Conservation (phyloP, 768 basidiomycete genomes). For the Pleurotus ostreatus region DNA sequence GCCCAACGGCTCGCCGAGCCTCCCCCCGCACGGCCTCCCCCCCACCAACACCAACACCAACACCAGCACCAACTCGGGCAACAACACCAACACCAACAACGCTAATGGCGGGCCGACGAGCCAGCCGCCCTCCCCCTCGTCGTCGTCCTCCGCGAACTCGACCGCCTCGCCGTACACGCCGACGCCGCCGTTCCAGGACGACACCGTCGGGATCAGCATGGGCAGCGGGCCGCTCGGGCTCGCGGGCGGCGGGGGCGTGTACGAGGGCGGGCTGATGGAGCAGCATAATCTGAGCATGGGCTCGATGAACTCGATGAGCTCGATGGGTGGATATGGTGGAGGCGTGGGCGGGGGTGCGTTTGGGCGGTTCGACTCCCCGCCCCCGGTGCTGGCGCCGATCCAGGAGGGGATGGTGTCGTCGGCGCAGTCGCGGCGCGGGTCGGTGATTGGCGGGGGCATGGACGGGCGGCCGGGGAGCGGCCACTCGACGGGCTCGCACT, state of each 20-base stretch:
- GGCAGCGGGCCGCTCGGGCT: too few relatives aligned
- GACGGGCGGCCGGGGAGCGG: slow-evolving; percentile 4
- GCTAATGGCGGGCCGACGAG: too few relatives aligned
- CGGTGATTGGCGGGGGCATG: slow-evolving; percentile 2
- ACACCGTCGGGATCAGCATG: too few relatives aligned
- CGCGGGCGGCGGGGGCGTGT: too few relatives aligned
- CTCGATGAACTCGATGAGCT: not conserved
- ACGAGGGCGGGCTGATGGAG: too few relatives aligned
- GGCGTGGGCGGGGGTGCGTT: not conserved
- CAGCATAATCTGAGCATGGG: too few relatives aligned
- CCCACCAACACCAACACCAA: slow-evolving; percentile 12
- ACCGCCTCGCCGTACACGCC: too few relatives aligned
- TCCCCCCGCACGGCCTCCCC: slow-evolving; percentile 17
- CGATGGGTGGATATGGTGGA: not conserved
- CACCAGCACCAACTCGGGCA: not conserved
- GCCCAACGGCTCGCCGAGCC: slow-evolving; percentile 25
- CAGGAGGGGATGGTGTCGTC: slow-evolving; percentile 24
- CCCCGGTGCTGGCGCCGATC: slow-evolving; percentile 54
- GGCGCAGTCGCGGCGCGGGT: slow-evolving; percentile 29
- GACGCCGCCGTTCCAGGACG: too few relatives aligned
- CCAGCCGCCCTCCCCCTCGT: too few relatives aligned
- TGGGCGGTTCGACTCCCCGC: slow-evolving; percentile 44
- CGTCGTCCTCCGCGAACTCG: too few relatives aligned
- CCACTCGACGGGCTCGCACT: not conserved
- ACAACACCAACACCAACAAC: not conserved